Base-by-base conservation (phyloP, 345 rosid species). In the Iberis pinnata region DNA sequence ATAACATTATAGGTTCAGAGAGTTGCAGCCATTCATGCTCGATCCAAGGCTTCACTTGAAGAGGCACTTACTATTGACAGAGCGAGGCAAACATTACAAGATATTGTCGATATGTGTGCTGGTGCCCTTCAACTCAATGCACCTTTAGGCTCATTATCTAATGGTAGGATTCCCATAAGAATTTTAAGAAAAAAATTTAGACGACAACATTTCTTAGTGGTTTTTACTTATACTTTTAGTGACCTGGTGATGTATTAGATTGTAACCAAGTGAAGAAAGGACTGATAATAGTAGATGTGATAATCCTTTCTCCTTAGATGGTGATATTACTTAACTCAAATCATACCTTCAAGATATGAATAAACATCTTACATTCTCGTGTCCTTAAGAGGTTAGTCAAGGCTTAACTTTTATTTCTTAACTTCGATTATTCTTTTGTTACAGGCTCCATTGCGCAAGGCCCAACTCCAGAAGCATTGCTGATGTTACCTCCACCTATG, bases 101-200 rank as follows among this genome's bases (percentile, higher is more conserved):
- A 68, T 49, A 68, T 68, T 3, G 53, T 49, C 22, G 63, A 68
- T 61, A 60, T 68, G 73, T 61, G 73, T 43, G 67, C 73, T 55
- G 73, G 73, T 46, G 59, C 68, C 17, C 73, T 68, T 41, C 73
- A 68, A 61, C 67, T 68, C 52, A 68, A 61, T 45, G 73, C 73
- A 0, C 73, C 73, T 36, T 27, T 68, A 61, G 73, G 73, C 54
- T 68, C 73, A 20, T 68, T 68, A 26, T 50, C 68, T 33, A 61
- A 50, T 61, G 68, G 73, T 68, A 68, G 26, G 58, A n/a, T 53
- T 39, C 35, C 25, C 1, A 2, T 29, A 27, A 39, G 24, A 38
- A 18, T 12, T 44, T 18, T n/a, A 55, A n/a, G 37, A 16, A 18
- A 26, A 9, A 9, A 14, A 2, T 32, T 42, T 24, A 43, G 25